Percentiles rank a stretch among this genome's conserved stretches.
Evolutionary conservation across 2,329 filamentous ascomycete genomes (phyloP).

Genomic region (Aureobasidium sp.): DNA sequence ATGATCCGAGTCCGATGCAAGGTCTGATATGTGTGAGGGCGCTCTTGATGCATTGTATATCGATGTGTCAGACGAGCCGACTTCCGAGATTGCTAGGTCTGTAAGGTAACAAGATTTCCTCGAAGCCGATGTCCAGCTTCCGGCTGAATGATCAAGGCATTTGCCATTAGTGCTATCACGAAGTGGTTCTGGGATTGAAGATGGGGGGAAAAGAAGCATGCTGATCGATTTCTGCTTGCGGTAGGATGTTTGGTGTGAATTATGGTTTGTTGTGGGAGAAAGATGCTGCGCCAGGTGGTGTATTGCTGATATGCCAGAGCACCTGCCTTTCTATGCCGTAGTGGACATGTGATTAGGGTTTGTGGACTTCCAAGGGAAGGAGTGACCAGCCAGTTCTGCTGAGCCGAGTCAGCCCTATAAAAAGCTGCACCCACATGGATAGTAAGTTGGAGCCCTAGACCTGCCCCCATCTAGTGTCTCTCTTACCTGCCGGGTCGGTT

Average conservation of each 20-base stretch:
- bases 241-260: neutral
- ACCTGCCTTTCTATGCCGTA: neutral
- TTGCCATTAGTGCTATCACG: slow-evolving; percentile 4
- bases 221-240: neutral
- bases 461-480: too few relatives aligned
- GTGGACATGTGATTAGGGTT: neutral
- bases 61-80: neutral
- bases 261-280: neutral
- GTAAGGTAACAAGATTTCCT: neutral
- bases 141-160: neutral
- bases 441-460: neutral
- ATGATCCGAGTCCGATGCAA: neutral
- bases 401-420: neutral
- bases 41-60: slow-evolving; percentile 10
- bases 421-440: neutral
- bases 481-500: too few relatives aligned
- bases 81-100: neutral
- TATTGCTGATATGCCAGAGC: neutral
- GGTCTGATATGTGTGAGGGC: neutral
- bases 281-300: neutral
- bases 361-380: neutral
- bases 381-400: neutral
- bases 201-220: slow-evolving; percentile 11
- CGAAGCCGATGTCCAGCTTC: neutral
- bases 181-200: slow-evolving; percentile 10